These are phyloP conservation scores for Priceomyces fermenticarens DNA, from an alignment of 805 yeast genomes.

Conservation along the genomic window DNA sequence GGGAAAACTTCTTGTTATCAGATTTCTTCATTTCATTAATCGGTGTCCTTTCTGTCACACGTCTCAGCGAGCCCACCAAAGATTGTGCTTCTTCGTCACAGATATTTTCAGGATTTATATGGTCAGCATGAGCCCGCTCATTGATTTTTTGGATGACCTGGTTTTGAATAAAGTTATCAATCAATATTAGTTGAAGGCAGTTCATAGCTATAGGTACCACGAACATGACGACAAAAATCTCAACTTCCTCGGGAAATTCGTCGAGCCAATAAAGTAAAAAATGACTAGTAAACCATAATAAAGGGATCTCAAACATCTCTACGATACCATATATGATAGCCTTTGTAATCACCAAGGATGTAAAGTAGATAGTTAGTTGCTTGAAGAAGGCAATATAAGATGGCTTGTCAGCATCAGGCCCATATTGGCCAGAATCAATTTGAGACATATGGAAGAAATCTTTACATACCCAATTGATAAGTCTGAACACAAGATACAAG, in stretches of 20 bases:
- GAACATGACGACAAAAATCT: slow-evolving; percentile 84
- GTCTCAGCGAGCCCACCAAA: no score
- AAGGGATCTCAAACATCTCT: slow-evolving; percentile 60
- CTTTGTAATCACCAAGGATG: slow-evolving; percentile 67
- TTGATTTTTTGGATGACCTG: slow-evolving; percentile 39
- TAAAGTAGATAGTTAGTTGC: slow-evolving; percentile 67
- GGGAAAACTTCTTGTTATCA: no score
- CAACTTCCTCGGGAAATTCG: slow-evolving; percentile 68
- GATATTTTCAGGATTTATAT: neutral
- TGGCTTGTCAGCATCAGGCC: slow-evolving; percentile 57
- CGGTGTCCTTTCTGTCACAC: no score
- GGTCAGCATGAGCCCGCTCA: slow-evolving; percentile 10
- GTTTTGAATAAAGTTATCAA: slow-evolving; percentile 71
- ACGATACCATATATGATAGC: slow-evolving; percentile 54
- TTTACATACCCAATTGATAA: slow-evolving; percentile 44
- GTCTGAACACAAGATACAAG: slow-evolving; percentile 49
- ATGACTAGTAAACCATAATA: slow-evolving; percentile 56
- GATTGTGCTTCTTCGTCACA: no score
- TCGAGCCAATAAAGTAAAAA: slow-evolving; percentile 82
- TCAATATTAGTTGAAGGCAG: slow-evolving; percentile 66
- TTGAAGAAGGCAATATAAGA: slow-evolving; percentile 54
- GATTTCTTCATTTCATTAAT: no score
- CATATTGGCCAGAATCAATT: slow-evolving; percentile 59
- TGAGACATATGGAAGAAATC: slow-evolving; percentile 37
- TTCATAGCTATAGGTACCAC: slow-evolving; percentile 73